Percentiles rank a stretch among this genome's conserved stretches.
Evolutionary conservation across 1,139 yeast genomes (phyloP).

Genomic region (Candida gigantensis): DNA sequence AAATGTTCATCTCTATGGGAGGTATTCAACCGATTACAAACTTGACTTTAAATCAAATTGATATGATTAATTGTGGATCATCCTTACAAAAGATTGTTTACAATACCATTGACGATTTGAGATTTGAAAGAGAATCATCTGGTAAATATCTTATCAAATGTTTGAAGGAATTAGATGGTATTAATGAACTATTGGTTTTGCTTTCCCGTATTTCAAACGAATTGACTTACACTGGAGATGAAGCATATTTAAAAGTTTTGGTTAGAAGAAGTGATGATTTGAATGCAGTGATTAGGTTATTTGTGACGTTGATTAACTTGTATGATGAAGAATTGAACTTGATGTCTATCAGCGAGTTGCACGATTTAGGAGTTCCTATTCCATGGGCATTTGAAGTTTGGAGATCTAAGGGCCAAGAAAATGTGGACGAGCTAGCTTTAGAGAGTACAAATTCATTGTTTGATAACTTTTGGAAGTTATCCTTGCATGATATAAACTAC

Average conservation of each 20-base stretch:
- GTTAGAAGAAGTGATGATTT: conserved; percentile 76
- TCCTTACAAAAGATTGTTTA: conserved; percentile 59
- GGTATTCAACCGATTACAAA: conserved; percentile 74
- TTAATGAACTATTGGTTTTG: conserved; percentile 66
- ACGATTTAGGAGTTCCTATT: conserved; percentile 47
- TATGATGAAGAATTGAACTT: conserved; percentile 46
- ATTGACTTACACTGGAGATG: conserved; percentile 42
- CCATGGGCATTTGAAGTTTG: conserved; percentile 80
- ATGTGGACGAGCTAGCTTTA: conserved; percentile 15
- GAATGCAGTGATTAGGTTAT: conserved; percentile 63
- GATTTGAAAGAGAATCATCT: conserved; percentile 49
- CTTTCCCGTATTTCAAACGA: conserved; percentile 54
- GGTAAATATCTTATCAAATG: conserved; percentile 55
- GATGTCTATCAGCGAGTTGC: conserved; percentile 51
- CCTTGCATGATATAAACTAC: conserved; percentile 72
- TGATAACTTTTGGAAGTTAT: conserved; percentile 70
- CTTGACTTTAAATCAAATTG: conserved; percentile 64
- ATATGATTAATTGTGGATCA: conserved; percentile 66
- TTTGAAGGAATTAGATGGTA: conserved; percentile 46
- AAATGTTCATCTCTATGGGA: conserved; percentile 73
- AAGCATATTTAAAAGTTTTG: conserved; percentile 66
- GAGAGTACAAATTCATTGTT: conserved; percentile 41
- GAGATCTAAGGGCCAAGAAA: conserved; percentile 45
- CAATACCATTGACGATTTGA: conserved; percentile 59
- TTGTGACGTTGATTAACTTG: conserved; percentile 57